Conservation (phyloP, 2,329 filamentous ascomycete species). For the Ophiostoma sp. region DNA sequence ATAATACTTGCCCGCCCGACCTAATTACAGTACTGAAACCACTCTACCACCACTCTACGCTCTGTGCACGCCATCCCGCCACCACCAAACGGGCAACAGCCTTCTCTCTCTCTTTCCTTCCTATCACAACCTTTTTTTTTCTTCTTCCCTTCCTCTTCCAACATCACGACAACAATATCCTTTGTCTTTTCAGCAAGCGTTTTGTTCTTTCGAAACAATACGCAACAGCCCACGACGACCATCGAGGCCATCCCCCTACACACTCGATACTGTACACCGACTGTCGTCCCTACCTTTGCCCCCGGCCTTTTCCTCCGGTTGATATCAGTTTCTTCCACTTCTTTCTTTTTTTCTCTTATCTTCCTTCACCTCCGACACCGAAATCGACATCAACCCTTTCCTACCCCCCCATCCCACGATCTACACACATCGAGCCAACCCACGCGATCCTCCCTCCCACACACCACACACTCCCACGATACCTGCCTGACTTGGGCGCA, state of each 20-base stretch:
- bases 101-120: neutral
- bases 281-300: neutral
- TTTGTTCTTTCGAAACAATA: neutral
- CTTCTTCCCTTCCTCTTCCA: neutral
- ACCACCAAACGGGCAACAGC: neutral
- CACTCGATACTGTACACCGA: neutral
- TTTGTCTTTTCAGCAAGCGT: neutral
- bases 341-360: neutral
- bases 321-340: neutral
- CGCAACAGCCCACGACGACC: neutral
- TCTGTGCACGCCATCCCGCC: neutral
- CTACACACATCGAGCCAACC: neutral
- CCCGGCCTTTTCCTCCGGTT: neutral
- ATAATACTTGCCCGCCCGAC: neutral
- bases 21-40: neutral
- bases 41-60: neutral
- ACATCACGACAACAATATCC: neutral
- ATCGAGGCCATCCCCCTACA: neutral
- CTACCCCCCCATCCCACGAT: neutral
- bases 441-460: neutral
- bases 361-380: neutral
- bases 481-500: conserved; percentile 16
- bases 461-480: neutral
- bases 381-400: neutral
- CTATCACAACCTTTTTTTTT: neutral